phyloP scores from a whole-genome alignment of 108 stramenopile genomes.

The Nitzschia sp. region DNA sequence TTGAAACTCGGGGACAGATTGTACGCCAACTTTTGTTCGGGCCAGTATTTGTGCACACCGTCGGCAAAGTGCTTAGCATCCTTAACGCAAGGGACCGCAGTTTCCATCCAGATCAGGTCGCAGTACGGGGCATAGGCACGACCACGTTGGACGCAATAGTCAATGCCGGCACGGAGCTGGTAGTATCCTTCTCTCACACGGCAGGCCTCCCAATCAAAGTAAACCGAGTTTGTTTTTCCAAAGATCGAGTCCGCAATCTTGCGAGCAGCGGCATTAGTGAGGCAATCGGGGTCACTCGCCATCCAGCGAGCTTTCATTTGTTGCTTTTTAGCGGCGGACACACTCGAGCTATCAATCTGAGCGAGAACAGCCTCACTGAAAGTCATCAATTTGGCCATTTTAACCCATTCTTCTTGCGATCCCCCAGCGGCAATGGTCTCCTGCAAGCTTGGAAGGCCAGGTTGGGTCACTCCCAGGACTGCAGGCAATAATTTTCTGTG shows the following conservation, averaged over 20 bases:
- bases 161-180: conserved; percentile 86
- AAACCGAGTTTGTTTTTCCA: conserved; percentile 77
- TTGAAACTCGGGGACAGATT: conserved; percentile 95
- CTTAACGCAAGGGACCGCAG: conserved; percentile 73
- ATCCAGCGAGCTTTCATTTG: conserved; percentile 76
- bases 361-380: conserved; percentile 86
- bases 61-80: conserved; percentile 81
- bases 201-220: conserved; percentile 94
- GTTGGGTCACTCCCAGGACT: conserved; percentile 84
- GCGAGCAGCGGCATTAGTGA: conserved; percentile 83
- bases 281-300: conserved; percentile 74
- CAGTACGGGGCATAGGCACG: conserved; percentile 89
- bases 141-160: conserved; percentile 91
- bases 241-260: conserved; percentile 81
- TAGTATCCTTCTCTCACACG: conserved; percentile 96
- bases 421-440: conserved; percentile 56
- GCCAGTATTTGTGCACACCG: conserved; percentile 65
- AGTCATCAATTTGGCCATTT: conserved; percentile 74
- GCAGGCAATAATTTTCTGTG: background rate
- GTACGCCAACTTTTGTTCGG: conserved; percentile 95
- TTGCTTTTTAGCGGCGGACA: conserved; percentile 44
- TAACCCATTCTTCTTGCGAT: conserved; percentile 59
- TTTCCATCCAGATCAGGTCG: conserved; percentile 98
- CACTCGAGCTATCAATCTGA: conserved; percentile 54
- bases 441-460: conserved; percentile 60